Conservation (phyloP, 1,284 basidiomycete species). For the Omphalotus olearius region DNA sequence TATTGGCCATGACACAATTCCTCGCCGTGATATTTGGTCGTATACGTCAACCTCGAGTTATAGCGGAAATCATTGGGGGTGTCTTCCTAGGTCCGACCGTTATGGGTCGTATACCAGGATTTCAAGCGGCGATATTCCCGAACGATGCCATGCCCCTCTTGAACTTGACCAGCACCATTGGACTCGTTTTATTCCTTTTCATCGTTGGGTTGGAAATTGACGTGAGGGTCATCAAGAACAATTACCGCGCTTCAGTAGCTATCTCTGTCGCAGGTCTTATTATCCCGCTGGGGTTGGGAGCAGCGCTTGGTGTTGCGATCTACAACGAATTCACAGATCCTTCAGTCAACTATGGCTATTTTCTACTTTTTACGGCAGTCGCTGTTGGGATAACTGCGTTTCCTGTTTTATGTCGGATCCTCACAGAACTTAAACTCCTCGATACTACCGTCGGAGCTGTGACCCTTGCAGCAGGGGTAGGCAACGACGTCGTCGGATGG, state of each 20-base stretch:
- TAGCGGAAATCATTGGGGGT: constrained; percentile 85
- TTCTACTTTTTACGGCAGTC: constrained; percentile 88
- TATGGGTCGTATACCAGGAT: constrained; percentile 73
- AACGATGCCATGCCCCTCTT: constrained; percentile 66
- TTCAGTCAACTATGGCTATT: constrained; percentile 73
- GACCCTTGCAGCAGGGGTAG: constrained; percentile 84
- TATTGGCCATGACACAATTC: constrained; percentile 72
- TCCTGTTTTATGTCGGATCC: constrained; percentile 88
- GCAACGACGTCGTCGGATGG: constrained; percentile 85
- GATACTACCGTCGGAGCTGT: constrained; percentile 89
- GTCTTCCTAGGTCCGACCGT: constrained; percentile 77
- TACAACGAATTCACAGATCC: constrained; percentile 75
- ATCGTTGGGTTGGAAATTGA: constrained; percentile 90
- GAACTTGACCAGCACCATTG: constrained; percentile 82
- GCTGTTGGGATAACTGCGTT: constrained; percentile 91
- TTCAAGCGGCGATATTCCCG: constrained; percentile 75
- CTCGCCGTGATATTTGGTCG: constrained; percentile 59
- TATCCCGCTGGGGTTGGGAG: constrained; percentile 82
- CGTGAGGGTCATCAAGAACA: constrained; percentile 61
- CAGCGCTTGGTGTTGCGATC: constrained; percentile 78
- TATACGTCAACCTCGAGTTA: constrained; percentile 82
- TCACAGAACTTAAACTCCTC: constrained; percentile 74
- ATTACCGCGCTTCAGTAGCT: constrained; percentile 46
- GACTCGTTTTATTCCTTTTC: constrained; percentile 88
- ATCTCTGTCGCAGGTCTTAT: constrained; percentile 67